These are phyloP conservation scores for Phaeosphaeriaceae sp. DNA, from an alignment of 2,329 filamentous ascomycete species.

Conservation along the genomic window DNA sequence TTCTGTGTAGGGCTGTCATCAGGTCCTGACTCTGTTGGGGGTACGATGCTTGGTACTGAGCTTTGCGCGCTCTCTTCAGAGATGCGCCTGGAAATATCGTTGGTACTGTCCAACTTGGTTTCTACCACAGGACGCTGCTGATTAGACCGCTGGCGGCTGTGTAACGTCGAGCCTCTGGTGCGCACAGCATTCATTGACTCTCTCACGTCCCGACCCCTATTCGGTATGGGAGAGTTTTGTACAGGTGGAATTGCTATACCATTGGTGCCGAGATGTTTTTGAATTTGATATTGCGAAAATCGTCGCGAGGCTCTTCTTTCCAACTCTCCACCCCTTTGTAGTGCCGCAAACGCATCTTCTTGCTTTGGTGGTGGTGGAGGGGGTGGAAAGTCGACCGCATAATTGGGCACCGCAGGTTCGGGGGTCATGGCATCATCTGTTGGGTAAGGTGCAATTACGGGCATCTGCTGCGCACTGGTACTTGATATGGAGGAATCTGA, in stretches of 20 bases:
- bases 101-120: conserved; percentile 64
- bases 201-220: conserved; percentile 80
- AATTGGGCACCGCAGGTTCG: conserved; percentile 46
- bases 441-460: conserved; percentile 75
- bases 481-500: conserved; percentile 72
- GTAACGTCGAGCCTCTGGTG: conserved; percentile 62
- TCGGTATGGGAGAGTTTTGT: conserved; percentile 82
- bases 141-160: conserved; percentile 59
- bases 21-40: conserved; percentile 36
- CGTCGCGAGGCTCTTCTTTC: conserved; percentile 90
- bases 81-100: conserved; percentile 58
- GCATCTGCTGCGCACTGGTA: conserved; percentile 75
- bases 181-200: conserved; percentile 81
- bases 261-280: conserved; percentile 87
- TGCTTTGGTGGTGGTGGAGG: conserved; percentile 82
- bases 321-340: conserved; percentile 90
- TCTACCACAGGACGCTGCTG: conserved; percentile 60
- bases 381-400: conserved; percentile 68
- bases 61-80: conserved; percentile 65
- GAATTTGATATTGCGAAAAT: conserved; percentile 96
- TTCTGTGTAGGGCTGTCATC: conserved; percentile 51
- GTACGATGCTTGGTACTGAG: conserved; percentile 43
- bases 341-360: conserved; percentile 85
- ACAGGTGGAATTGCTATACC: conserved; percentile 81
- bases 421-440: conserved; percentile 62